phyloP scores from a whole-genome alignment of 306 rosid genomes.

The Oxytropis ochrocephala region DNA sequence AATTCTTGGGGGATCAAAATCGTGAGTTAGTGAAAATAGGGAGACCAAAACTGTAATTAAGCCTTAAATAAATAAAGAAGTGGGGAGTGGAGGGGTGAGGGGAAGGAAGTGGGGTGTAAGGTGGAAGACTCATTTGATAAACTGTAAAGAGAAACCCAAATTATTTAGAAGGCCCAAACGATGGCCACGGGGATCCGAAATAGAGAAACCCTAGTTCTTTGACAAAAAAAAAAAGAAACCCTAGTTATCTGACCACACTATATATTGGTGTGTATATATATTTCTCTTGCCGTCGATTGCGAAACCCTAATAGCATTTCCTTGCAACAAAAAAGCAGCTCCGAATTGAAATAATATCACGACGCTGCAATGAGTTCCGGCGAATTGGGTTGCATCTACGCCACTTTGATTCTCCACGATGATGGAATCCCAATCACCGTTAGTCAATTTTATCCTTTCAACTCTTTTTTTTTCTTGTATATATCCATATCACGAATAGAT shows the following conservation, averaged over 20 bases:
- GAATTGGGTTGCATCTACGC: slow-evolving; percentile 61
- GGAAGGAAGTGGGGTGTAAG: no score
- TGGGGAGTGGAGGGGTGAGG: no score
- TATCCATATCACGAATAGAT: background rate
- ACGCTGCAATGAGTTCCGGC: slow-evolving; percentile 39
- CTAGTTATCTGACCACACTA: background rate
- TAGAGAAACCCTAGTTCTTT: slow-evolving; percentile 9
- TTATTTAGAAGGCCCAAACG: slow-evolving; percentile 1
- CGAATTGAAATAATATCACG: background rate
- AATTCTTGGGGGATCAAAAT: no score
- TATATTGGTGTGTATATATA: slow-evolving; percentile 2
- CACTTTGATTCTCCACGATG: slow-evolving; percentile 55
- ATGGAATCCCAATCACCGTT: slow-evolving; percentile 62
- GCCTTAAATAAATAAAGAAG: no score
- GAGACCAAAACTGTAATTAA: no score
- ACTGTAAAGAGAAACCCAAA: background rate
- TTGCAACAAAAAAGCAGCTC: background rate
- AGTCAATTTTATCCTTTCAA: background rate
- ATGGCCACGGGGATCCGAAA: background rate
- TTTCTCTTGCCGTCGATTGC: background rate
- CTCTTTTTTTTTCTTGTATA: background rate
- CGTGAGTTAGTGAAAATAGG: no score
- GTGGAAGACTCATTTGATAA: no score
- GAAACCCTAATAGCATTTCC: background rate
- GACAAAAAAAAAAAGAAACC: slow-evolving; percentile 17